A percentile compares a stretch with the other conserved stretches of the same genome.
phyloP scores from a whole-genome alignment of 306 rosid genomes.

The Vigna trinervia region DNA sequence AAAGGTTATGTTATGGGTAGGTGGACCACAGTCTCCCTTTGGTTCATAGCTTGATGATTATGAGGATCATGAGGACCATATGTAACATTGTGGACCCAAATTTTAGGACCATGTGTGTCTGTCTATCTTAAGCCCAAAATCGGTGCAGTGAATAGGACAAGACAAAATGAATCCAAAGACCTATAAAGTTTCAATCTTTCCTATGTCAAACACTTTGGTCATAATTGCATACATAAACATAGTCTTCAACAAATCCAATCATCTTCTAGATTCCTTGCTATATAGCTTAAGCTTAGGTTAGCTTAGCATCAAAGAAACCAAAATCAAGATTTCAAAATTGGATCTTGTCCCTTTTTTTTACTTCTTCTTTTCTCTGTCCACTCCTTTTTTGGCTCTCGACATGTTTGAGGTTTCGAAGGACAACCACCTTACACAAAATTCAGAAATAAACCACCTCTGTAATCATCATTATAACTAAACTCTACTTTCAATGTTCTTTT shows the following conservation, averaged over 20 bases:
- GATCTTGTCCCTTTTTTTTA: constrained; percentile 14
- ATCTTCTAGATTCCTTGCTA: constrained; percentile 24
- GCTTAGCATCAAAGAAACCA: constrained; percentile 46
- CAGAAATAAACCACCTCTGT: neutral
- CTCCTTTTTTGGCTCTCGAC: constrained; percentile 20
- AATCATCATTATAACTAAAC: neutral
- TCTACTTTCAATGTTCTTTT: neutral
- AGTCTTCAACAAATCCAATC: constrained; percentile 30
- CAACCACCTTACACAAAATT: neutral
- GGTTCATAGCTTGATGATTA: constrained; percentile 31
- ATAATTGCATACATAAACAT: constrained; percentile 34
- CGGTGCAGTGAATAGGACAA: constrained; percentile 34
- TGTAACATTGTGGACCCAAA: constrained; percentile 30
- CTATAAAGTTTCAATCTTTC: constrained; percentile 37
- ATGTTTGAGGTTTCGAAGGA: neutral
- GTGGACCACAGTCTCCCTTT: constrained; percentile 37
- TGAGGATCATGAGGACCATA: constrained; percentile 42
- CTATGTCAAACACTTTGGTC: constrained; percentile 13
- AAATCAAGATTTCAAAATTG: constrained; percentile 46
- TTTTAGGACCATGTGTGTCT: constrained; percentile 37
- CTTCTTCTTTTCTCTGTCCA: constrained; percentile 9
- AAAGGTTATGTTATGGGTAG: neutral
- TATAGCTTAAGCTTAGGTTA: constrained; percentile 35
- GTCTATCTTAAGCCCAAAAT: constrained; percentile 16
- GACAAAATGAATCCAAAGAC: constrained; percentile 34